Evolutionary conservation across 495 filamentous ascomycete species (phyloP).

Genomic region (Penicillium lagena): DNA sequence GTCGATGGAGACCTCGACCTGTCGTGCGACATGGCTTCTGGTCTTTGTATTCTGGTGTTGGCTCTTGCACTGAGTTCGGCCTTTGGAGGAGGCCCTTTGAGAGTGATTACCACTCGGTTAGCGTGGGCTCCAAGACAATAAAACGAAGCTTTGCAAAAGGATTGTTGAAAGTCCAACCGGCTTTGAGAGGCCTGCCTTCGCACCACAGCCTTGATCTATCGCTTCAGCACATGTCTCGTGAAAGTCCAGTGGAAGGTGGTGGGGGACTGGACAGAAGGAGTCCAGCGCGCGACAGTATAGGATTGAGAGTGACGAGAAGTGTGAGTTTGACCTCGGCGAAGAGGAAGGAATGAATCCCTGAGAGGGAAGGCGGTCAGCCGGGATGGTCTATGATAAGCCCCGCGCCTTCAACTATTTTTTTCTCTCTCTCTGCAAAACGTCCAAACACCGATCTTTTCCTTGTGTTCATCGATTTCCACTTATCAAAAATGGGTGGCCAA

Average conservation of each 20-base stretch:
- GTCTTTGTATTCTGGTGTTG: not conserved
- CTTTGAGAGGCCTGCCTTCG: constrained; percentile 33
- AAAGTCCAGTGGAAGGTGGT: not conserved
- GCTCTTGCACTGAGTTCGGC: constrained; percentile 3
- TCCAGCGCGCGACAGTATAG: not conserved
- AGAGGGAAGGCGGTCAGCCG: constrained; percentile 1
- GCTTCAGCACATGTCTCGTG: constrained; percentile 11
- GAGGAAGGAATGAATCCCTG: not conserved
- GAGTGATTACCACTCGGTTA: constrained; percentile 13
- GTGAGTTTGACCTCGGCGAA: not conserved
- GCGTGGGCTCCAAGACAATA: constrained; percentile 22
- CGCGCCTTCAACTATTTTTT: constrained; percentile 1
- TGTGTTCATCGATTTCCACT: constrained; percentile 6
- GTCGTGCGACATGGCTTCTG: constrained; percentile 22
- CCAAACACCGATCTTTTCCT: constrained; percentile 1
- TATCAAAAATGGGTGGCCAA: constrained; percentile 55
- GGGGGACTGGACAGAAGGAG: not conserved
- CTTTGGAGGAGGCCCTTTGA: constrained; percentile 20
- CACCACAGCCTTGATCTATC: constrained; percentile 22
- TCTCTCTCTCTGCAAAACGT: constrained; percentile 12
- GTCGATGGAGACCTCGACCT: constrained; percentile 42
- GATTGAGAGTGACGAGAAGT: constrained; percentile 2
- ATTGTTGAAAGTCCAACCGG: constrained; percentile 44
- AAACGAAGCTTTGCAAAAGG: constrained; percentile 9
- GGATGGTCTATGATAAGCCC: constrained; percentile 5